Evolutionary conservation across 2,329 filamentous ascomycete species (phyloP).

Genomic region (Nothophaeocryptopus gaeumannii): DNA sequence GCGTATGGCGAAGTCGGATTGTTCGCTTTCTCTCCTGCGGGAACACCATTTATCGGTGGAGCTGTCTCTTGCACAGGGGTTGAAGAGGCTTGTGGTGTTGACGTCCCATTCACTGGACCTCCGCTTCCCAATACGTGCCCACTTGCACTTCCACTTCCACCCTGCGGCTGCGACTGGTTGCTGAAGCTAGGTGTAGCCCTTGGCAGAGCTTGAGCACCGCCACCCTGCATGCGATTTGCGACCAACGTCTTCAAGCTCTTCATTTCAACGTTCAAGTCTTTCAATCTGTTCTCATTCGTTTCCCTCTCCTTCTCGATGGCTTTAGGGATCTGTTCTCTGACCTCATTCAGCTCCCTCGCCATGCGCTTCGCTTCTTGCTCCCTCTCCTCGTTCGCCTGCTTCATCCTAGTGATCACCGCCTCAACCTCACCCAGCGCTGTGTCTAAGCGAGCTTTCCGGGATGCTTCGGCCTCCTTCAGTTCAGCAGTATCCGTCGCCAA

Average conservation of each 20-base stretch:
- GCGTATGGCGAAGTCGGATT: slow-evolving; percentile 19
- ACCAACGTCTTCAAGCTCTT: slow-evolving; percentile 90
- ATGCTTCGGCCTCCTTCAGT: slow-evolving; percentile 81
- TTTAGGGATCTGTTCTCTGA: slow-evolving; percentile 83
- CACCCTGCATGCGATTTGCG: slow-evolving; percentile 54
- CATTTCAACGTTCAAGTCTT: slow-evolving; percentile 81
- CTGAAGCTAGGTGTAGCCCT: slow-evolving; percentile 25
- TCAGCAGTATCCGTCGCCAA: slow-evolving; percentile 84
- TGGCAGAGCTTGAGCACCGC: slow-evolving; percentile 15
- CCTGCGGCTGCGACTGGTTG: slow-evolving; percentile 8
- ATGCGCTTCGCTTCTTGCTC: slow-evolving; percentile 86
- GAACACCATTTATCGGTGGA: slow-evolving; percentile 24
- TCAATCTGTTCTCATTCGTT: slow-evolving; percentile 72
- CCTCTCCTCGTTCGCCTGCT: slow-evolving; percentile 73
- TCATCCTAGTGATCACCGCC: slow-evolving; percentile 74
- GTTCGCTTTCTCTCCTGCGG: slow-evolving; percentile 15
- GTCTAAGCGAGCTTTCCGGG: slow-evolving; percentile 80
- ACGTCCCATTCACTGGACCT: slow-evolving; percentile 14
- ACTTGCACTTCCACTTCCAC: slow-evolving; percentile 12
- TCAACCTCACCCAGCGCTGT: slow-evolving; percentile 79
- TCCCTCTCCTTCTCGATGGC: slow-evolving; percentile 87
- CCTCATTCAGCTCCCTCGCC: slow-evolving; percentile 76
- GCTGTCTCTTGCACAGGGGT: slow-evolving; percentile 7
- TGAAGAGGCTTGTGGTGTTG: slow-evolving; percentile 1
- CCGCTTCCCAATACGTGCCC: slow-evolving; percentile 24